Conservation (phyloP, 2,329 filamentous ascomycete genomes). For the Lachnellula arida region DNA sequence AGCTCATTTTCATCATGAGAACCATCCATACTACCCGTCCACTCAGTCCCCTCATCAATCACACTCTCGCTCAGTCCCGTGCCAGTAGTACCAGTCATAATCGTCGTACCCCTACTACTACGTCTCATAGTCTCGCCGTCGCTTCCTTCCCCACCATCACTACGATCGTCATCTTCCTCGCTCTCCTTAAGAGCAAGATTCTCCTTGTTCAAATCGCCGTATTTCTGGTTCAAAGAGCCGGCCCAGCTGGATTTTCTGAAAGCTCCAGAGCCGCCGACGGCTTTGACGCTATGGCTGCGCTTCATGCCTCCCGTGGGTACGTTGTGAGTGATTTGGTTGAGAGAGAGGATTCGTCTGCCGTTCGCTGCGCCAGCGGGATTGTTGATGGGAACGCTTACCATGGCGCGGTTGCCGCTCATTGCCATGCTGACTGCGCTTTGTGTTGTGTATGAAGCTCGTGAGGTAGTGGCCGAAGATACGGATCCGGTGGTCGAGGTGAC, state of each 20-base stretch:
- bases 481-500: slow-evolving; percentile 36
- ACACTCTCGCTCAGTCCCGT: slow-evolving; percentile 24
- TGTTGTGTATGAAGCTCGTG: slow-evolving; percentile 26
- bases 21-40: slow-evolving; percentile 27
- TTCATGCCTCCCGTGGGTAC: slow-evolving; percentile 57
- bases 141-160: slow-evolving; percentile 17
- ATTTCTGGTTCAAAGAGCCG: slow-evolving; percentile 37
- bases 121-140: slow-evolving; percentile 28
- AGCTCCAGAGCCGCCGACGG: slow-evolving; percentile 44
- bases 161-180: slow-evolving; percentile 42
- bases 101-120: slow-evolving; percentile 29
- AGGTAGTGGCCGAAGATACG: slow-evolving; percentile 30
- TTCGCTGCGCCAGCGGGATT: slow-evolving; percentile 48
- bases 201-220: slow-evolving; percentile 56
- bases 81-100: slow-evolving; percentile 21
- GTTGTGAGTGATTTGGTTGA: slow-evolving; percentile 85
- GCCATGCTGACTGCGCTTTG: slow-evolving; percentile 50
- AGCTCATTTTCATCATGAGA: slow-evolving; percentile 12
- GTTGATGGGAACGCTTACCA: slow-evolving; percentile 30
- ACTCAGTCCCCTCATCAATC: slow-evolving; percentile 29
- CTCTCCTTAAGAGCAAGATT: slow-evolving; percentile 59
- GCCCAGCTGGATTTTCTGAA: slow-evolving; percentile 69
- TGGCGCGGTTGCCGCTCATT: slow-evolving; percentile 40
- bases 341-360: slow-evolving; percentile 75
- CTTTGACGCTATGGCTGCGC: slow-evolving; percentile 74